These are phyloP conservation scores for Teratosphaeria epicoccoides DNA, from an alignment of 2,329 filamentous ascomycete genomes.

Conservation along the genomic window DNA sequence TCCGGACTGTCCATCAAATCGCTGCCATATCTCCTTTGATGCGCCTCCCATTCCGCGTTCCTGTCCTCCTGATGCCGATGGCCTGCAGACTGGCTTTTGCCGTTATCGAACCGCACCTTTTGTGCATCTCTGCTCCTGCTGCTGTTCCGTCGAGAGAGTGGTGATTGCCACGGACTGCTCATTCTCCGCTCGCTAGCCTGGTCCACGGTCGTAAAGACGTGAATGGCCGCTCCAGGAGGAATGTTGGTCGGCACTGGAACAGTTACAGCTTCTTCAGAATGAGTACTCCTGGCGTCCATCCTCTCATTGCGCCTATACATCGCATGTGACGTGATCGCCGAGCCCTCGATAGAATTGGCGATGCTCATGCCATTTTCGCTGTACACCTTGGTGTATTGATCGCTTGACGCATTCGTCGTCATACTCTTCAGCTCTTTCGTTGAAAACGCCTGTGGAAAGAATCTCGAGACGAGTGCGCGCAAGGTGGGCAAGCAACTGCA, in stretches of 20 bases:
- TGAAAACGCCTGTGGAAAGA: constrained; percentile 12
- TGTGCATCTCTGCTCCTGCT: not conserved
- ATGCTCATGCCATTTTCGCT: not conserved
- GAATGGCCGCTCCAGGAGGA: not conserved
- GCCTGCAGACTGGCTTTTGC: not conserved
- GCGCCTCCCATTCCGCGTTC: not conserved
- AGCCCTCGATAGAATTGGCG: not conserved
- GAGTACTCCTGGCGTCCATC: not conserved
- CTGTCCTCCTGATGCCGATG: not conserved
- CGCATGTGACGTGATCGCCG: not conserved
- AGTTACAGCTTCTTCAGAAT: not conserved
- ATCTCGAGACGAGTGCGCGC: constrained; percentile 22
- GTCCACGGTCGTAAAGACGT: not conserved
- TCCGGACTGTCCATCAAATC: not conserved
- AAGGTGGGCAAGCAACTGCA: constrained; percentile 30
- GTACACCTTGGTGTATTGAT: not conserved
- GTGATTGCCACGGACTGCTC: not conserved
- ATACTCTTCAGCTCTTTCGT: not conserved
- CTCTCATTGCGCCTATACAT: not conserved
- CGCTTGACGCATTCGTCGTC: not conserved
- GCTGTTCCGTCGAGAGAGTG: not conserved
- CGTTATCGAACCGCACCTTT: not conserved
- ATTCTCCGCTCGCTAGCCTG: not conserved
- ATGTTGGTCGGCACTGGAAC: not conserved
- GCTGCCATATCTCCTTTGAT: not conserved